Evolutionary conservation across 1,139 yeast genomes (phyloP).

Genomic region (Candida neerlandica): DNA sequence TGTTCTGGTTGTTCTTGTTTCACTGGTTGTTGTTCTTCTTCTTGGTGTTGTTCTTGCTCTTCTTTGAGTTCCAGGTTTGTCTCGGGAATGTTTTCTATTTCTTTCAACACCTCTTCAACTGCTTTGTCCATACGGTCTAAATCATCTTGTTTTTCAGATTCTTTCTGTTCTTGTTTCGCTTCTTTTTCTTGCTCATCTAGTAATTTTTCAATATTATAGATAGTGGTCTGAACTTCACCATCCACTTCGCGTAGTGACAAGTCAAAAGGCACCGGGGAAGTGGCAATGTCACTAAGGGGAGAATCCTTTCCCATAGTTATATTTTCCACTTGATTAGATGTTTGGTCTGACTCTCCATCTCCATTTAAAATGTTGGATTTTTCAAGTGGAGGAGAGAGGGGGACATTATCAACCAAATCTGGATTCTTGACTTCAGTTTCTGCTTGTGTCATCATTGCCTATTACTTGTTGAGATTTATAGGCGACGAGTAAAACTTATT

Average conservation of each 20-base stretch:
- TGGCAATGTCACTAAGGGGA: conserved; percentile 44
- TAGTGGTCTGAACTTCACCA: conserved; percentile 9
- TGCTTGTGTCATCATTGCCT: conserved; percentile 7
- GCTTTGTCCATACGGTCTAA: neutral
- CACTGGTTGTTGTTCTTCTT: neutral
- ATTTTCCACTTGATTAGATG: conserved; percentile 8
- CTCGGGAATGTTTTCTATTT: neutral
- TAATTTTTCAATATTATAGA: conserved; percentile 6
- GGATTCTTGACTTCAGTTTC: conserved; percentile 6
- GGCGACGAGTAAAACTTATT: neutral
- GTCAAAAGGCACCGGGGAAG: conserved; percentile 43
- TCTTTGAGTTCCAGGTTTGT: neutral
- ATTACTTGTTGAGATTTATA: no score
- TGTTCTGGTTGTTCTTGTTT: neutral
- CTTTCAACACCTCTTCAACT: conserved; percentile 1
- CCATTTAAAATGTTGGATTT: neutral
- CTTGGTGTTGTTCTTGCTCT: neutral
- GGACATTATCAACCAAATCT: conserved; percentile 6
- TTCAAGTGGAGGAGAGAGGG: conserved; percentile 6
- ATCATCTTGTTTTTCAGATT: conserved; percentile 2
- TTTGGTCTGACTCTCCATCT: conserved; percentile 8
- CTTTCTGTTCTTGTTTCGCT: neutral
- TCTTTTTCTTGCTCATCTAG: conserved; percentile 6
- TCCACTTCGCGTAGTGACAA: conserved; percentile 15
- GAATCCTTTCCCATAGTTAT: conserved; percentile 26